These are phyloP conservation scores for Lagenidium giganteum DNA, from an alignment of 352 stramenopile species.

Conservation along the genomic window DNA sequence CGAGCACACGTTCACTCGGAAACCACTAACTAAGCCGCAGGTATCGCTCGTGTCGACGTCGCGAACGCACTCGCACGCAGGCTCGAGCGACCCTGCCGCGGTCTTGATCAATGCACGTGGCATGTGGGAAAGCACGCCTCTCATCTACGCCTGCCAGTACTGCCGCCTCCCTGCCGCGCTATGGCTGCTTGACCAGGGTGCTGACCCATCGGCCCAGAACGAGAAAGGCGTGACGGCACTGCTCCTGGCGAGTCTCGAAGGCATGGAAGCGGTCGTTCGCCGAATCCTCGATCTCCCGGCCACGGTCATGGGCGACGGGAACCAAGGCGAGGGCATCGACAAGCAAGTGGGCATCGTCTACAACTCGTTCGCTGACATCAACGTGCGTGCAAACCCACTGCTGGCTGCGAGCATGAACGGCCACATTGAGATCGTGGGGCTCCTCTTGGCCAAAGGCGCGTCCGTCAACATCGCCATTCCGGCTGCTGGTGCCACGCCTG, in stretches of 20 bases:
- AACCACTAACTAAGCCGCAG: slow-evolving; percentile 12
- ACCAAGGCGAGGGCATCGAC: slow-evolving; percentile 21
- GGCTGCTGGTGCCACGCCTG: slow-evolving; percentile 4
- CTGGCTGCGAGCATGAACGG: slow-evolving; percentile 73
- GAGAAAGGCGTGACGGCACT: slow-evolving; percentile 69
- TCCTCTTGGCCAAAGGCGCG: slow-evolving; percentile 36
- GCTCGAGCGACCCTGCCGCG: slow-evolving; percentile 11
- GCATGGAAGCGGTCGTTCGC: slow-evolving; percentile 38
- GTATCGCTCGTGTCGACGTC: slow-evolving; percentile 13
- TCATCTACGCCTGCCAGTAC: slow-evolving; percentile 77
- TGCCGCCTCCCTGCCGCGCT: slow-evolving; percentile 40
- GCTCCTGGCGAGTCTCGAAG: slow-evolving; percentile 66
- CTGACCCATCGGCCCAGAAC: slow-evolving; percentile 39
- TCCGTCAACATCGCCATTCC: slow-evolving; percentile 14
- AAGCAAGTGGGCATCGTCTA: slow-evolving; percentile 67
- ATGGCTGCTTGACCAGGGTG: slow-evolving; percentile 47
- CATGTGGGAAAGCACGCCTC: slow-evolving; percentile 82
- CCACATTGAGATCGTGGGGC: slow-evolving; percentile 40
- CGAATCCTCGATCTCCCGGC: slow-evolving; percentile 20
- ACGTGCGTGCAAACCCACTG: slow-evolving; percentile 48
- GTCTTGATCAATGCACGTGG: slow-evolving; percentile 65
- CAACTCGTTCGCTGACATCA: slow-evolving; percentile 56
- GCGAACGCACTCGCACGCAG: slow-evolving; percentile 6
- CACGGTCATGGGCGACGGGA: neutral
- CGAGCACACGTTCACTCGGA: slow-evolving; percentile 1